phyloP scores from a whole-genome alignment of 371 early-diverging fungal species.

The Vittaforma corneae region DNA sequence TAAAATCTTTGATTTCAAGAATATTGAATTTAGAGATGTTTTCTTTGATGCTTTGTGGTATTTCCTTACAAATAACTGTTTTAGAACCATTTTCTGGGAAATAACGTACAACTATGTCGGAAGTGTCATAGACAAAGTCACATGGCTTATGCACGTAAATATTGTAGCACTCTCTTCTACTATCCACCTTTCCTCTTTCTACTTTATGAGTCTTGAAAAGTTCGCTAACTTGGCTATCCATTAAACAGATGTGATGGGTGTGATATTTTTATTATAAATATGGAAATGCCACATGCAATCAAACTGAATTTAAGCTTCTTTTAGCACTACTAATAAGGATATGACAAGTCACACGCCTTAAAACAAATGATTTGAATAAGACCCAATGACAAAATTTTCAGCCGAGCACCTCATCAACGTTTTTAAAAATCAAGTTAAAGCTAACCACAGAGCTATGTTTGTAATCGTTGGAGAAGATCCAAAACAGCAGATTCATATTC shows the following conservation, averaged over 20 bases:
- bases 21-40: not conserved
- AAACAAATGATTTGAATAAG: no score
- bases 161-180: no score
- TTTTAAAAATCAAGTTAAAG: conserved; percentile 24
- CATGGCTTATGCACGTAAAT: not conserved
- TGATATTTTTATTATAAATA: no score
- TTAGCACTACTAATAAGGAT: no score
- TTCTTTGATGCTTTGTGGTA: not conserved
- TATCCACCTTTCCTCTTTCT: no score
- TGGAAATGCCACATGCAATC: no score
- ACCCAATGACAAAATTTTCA: conserved; percentile 1
- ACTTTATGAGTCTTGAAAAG: no score
- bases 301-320: no score
- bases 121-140: not conserved
- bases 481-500: conserved; percentile 27
- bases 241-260: no score
- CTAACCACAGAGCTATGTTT: conserved; percentile 43
- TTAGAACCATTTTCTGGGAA: not conserved
- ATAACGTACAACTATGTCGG: not conserved
- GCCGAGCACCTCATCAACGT: not conserved
- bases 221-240: no score
- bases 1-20: not conserved
- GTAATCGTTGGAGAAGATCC: conserved; percentile 41
- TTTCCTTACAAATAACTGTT: not conserved
- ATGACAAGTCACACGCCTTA: no score